phyloP scores from a whole-genome alignment of 495 filamentous ascomycete genomes.

The Talaromyces adpressus region DNA sequence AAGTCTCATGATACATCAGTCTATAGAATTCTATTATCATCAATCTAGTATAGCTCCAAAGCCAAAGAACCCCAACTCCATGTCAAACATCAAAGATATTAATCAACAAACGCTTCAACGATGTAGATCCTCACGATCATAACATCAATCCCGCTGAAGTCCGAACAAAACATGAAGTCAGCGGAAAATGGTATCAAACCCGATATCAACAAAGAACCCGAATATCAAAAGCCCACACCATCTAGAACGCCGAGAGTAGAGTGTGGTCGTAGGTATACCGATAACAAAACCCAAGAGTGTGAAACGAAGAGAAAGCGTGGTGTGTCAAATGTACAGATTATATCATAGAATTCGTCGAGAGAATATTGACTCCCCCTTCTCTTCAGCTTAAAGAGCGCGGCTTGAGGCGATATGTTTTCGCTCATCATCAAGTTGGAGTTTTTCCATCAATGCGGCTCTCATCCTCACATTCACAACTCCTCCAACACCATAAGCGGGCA shows the following conservation, averaged over 20 bases:
- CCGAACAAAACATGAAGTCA: neutral
- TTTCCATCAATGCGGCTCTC: conserved; percentile 51
- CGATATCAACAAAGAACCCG: neutral
- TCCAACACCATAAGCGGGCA: conserved; percentile 90
- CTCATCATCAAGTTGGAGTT: conserved; percentile 28
- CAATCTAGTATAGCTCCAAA: neutral
- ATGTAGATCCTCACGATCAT: neutral
- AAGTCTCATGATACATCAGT: neutral
- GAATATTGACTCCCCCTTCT: neutral
- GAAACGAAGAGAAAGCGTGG: neutral
- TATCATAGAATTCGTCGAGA: neutral
- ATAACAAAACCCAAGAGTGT: neutral
- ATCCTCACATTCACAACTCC: conserved; percentile 81
- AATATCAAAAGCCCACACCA: neutral
- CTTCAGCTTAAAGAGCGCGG: neutral
- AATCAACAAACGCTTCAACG: neutral
- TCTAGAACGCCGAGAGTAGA: neutral
- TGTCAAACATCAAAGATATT: neutral
- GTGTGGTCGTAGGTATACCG: neutral
- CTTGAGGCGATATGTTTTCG: neutral
- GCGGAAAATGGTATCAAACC: neutral
- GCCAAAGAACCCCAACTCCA: neutral
- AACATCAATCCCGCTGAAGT: neutral
- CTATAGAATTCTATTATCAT: neutral
- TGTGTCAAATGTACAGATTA: neutral